Evolutionary conservation across 2,329 filamentous ascomycete species (phyloP), one percentile per base, ranked within the genome.

Genomic region (Aspergillus costaricaensis): DNA sequence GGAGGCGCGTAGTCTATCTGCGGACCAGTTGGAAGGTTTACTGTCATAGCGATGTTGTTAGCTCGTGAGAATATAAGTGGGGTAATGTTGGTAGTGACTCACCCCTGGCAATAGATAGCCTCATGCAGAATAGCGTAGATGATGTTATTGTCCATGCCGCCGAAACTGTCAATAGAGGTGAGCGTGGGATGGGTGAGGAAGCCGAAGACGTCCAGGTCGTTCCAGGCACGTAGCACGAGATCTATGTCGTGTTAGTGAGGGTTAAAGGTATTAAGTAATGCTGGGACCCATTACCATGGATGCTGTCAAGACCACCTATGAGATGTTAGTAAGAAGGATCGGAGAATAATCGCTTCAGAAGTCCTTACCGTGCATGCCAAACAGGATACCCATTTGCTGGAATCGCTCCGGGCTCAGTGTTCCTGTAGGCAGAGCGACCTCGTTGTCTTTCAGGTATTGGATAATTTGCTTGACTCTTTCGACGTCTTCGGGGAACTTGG

Each of bases 111-210:
- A 80, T 97, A 98, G 67, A 93, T 89, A 7, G 91, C 83, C 76
- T 98, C 94, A 72, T 98, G 94, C 2, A 97, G 80, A 41, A 97
- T 81, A 23, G 91, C 89, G 73, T 97, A 98, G 62, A 97, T 86
- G 58, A 94, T 86, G 66, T 88, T 86, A 43, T 86, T 84, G 70
- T 97, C 92, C 70, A 92, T 92, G 2, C 83, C 81, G 2, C 88
- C 83, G 55, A 85, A 84, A 19, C 81, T 76, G 73, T 96, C 92
- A 23, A 96, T 80, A 0, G 83, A 80, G 3, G 85, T 80, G 3
- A 96, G 82, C 0, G 90, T 90, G 0, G 88, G 86, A 17, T 87
- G 83, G 0, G 89, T 92, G 62, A 97, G 79, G 67, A 88, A 86
- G n/a, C 88, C 88, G 61, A 93, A 91, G 50, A 87, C 83, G 17